Base-by-base conservation (phyloP, 208 protist genomes). In the Trypanosoma platydactyli region DNA sequence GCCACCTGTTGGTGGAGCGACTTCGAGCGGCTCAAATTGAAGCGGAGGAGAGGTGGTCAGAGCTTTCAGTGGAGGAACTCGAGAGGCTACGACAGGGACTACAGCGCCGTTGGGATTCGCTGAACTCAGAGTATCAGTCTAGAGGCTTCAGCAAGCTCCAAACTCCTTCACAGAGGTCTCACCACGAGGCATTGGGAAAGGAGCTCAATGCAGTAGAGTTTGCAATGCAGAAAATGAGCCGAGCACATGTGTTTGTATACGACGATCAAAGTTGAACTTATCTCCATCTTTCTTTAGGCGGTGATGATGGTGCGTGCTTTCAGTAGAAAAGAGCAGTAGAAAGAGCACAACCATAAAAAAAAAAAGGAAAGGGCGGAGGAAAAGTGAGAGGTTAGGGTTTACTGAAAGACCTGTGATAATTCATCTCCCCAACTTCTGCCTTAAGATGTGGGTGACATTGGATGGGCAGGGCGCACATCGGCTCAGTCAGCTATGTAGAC, bases 71-170 rank as follows among this genome's bases (percentile, higher is more conserved):
- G 11, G 78, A 85, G 3, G 92, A 98, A 75, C 70, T 95, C 55
- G 73, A 76, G 45, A 68, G 82, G 62, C 73, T 98, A 15, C 75
- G 94, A 16, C 78, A 80, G 40, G 88, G 89, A 40, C 82, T 98
- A 6, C 94, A 97, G 68, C 77, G 79, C 16, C 87, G 92, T 22
- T 98, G 94, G 94, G 92, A 95, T 25, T 44, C 60, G 0, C 46
- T 97, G 16, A 97, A 97, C 79, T 91, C 91, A 54, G 83, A 94
- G 53, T 98, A 96, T 66, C 96, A 98, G 71, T 90, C 91, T 18
- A 87, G 92, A 52, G 88, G 89, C 24, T 96, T 98, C 79, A 92
- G 83, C 56, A 95, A 90, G 48, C 64, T 97, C 46, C 80, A 96
- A 74, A 97, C 91, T 25, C 85, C 86, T 0, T 94, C 84, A n/a